Evolutionary conservation across 2,329 filamentous ascomycete species (phyloP).

Genomic region (Aureobasidium sp.): DNA sequence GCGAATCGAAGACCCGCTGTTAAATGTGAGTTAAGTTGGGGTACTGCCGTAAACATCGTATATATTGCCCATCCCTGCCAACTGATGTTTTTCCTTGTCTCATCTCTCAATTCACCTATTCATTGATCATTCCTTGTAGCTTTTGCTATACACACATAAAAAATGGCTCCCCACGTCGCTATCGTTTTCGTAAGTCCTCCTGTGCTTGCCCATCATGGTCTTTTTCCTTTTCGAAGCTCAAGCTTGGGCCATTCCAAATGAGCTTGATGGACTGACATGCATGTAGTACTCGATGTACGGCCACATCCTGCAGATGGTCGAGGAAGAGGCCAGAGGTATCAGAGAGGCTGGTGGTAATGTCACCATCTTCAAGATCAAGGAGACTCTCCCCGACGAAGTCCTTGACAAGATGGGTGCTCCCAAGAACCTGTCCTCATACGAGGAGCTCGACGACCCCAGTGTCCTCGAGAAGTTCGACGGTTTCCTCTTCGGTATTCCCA

Average conservation of each 20-base stretch:
- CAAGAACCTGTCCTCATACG: no score
- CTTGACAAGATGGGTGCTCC: constrained; percentile 83
- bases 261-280: neutral
- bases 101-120: neutral
- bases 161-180: constrained; percentile 38
- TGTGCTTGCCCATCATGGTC: constrained; percentile 8
- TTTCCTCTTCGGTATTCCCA: constrained; percentile 90
- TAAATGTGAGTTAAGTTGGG: neutral
- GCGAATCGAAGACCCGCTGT: neutral
- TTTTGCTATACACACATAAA: neutral
- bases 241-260: neutral
- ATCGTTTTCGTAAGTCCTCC: constrained; percentile 68
- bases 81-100: neutral
- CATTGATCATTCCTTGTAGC: neutral
- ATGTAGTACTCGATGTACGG: constrained; percentile 85
- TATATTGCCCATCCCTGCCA: constrained; percentile 5
- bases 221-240: neutral
- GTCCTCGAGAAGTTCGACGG: constrained; percentile 57
- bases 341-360: constrained; percentile 74
- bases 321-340: constrained; percentile 85
- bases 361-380: constrained; percentile 78
- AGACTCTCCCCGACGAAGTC: constrained; percentile 80
- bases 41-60: neutral
- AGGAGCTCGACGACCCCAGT: neutral
- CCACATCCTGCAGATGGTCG: constrained; percentile 74